Evolutionary conservation across 1,284 basidiomycete species (phyloP), one percentile per base, ranked within the genome.

Genomic region (Sanghuangporus baumii): DNA sequence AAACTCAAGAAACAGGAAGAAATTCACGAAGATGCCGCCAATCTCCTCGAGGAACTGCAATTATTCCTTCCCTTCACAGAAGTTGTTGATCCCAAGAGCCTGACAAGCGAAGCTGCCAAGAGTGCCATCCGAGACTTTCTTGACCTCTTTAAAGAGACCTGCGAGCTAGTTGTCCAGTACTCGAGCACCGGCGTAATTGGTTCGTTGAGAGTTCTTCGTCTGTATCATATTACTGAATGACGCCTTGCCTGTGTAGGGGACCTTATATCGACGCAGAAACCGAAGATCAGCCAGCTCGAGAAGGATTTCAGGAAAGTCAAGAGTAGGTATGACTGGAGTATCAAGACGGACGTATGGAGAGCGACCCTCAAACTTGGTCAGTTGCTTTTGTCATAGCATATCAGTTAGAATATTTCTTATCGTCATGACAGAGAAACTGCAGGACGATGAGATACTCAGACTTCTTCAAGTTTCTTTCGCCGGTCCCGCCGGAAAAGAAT

Each of bases 261-360:
- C 55, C 55, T 57, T 14, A 14, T 43, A 34, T 57, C 55, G 16
- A 43, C 55, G 16, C 40, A 43, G 6, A 11, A 16, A 23, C 20
- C 20, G 3, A 57, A 26, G 11, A 47, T 47, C 26, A 14, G 20
- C 12, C 20, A 40, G 23, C 43, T 57, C n/a, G 43, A 57, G 20
- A 14, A 26, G 20, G 20, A 57, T 23, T 47, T 57, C 43, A 43
- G 18, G 34, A 57, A 41, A 43, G 40, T 57, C 20, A 57, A 57
- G n/a, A 47, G 43, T 23, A 57, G 43, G 23, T 57, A 57, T 23
- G 55, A 57, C 38, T 43, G 55, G 55, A 16, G 12, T 57, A 57
- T 57, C 43, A 47, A 12, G 31, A 41, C 38, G 7, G 55, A 57
- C 6, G 43, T 47, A 6, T 43, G 43, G 55, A 31, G 38, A 16